Evolutionary conservation across 2,329 filamentous ascomycete species (phyloP).

Genomic region (Mycosphaerella sp.): DNA sequence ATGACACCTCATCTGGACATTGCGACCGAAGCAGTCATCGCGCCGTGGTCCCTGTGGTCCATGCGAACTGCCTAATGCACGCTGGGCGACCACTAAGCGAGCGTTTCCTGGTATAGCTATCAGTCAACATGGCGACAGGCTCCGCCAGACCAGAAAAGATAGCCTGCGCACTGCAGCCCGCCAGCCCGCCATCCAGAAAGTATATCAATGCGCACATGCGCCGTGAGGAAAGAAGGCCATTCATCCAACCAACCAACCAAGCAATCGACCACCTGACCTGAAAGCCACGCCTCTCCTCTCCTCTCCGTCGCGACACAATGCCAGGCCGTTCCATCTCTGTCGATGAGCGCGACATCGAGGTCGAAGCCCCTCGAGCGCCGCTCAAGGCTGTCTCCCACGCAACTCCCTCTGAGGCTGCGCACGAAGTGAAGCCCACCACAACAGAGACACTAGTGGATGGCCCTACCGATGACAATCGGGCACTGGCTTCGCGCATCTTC

Average conservation of each 20-base stretch:
- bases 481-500: slow-evolving; percentile 4
- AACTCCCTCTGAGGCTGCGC: background rate
- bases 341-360: background rate
- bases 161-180: too few relatives aligned
- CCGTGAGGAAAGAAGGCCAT: too few relatives aligned
- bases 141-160: too few relatives aligned
- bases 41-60: background rate
- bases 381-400: background rate
- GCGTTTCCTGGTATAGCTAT: background rate
- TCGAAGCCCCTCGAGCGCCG: background rate
- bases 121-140: background rate
- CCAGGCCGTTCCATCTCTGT: background rate
- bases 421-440: background rate
- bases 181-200: background rate
- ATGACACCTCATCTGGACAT: background rate
- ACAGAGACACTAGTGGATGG: background rate
- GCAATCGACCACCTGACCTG: too few relatives aligned
- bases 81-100: background rate
- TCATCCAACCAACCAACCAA: too few relatives aligned
- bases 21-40: background rate
- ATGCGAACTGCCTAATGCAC: background rate
- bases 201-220: background rate
- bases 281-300: background rate
- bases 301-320: background rate
- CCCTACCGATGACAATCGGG: background rate